These are phyloP conservation scores for Dothistroma pini DNA, from an alignment of 2,329 filamentous ascomycete species.

Conservation along the genomic window DNA sequence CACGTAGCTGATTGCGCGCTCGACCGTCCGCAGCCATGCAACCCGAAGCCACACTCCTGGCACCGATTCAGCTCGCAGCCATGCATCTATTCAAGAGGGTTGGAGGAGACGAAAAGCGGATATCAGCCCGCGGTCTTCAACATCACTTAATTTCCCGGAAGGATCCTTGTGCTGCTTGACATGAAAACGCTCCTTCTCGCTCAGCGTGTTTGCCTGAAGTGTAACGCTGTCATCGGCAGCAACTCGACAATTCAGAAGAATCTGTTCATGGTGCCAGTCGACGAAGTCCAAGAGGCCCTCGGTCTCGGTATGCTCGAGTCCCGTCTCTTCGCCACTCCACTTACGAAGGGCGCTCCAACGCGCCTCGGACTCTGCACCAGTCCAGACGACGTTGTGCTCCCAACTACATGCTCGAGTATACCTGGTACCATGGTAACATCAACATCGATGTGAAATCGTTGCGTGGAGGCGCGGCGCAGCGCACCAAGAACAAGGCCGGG, in stretches of 20 bases:
- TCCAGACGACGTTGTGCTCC: not conserved
- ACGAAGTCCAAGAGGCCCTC: not conserved
- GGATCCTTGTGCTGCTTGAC: not conserved
- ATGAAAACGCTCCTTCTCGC: slow-evolving; percentile 7
- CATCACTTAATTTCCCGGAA: not conserved
- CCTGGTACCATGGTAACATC: not conserved
- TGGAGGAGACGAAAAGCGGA: not conserved
- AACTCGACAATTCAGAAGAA: not conserved
- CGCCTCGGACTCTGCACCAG: not conserved
- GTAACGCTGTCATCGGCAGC: not conserved
- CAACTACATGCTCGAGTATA: not conserved
- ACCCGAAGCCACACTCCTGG: too few relatives aligned
- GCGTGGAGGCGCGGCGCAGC: not conserved
- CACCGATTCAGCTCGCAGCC: not conserved
- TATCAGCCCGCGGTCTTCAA: not conserved
- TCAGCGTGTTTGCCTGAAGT: not conserved
- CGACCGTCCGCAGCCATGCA: too few relatives aligned
- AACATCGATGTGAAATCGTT: not conserved
- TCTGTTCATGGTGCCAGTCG: not conserved
- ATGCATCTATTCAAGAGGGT: not conserved
- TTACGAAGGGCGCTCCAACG: not conserved
- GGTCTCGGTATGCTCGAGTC: not conserved
- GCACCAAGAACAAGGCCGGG: not conserved
- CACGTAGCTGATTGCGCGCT: too few relatives aligned
- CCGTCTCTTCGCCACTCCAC: not conserved